Base-by-base conservation (phyloP, 192 early-diverging fungal genomes). In the Chytriomyces confervae region DNA sequence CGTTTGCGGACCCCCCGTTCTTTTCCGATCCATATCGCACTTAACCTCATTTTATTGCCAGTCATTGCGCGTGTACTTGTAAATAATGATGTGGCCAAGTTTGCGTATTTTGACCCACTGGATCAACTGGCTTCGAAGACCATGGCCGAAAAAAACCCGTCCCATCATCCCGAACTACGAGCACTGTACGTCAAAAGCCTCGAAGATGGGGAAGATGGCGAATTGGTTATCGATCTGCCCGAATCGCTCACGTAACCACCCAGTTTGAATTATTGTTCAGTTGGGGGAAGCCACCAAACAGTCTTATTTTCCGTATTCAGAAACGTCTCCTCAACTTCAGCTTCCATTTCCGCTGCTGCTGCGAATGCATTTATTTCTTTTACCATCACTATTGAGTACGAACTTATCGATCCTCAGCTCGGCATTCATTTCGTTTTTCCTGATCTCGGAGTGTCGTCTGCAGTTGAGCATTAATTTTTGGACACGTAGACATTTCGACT, bases 171-270 rank as follows among this genome's bases (percentile, higher is more conserved):
- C 18, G 80, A 84, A 47, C 79, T 79, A 48, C 68, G 81, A 10
- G 53, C 79, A 6, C 74, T 66, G n/a, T 79, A 77, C 68, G 60
- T 63, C 1, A 70, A 73, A 65, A 65, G 70, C n/a, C 36, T 81
- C 53, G 72, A 81, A 43, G 71, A 66, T 51, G 77, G 70, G n/a
- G 82, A 85, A 68, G 84, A 84, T 27, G 84, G 84, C 18, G 84
- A 85, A 47, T 57, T 85, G 18, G 29, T 77, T 27, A 73, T 85
- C n/a, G 48, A 76, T 45, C 24, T 83, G 5, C 84, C 84, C 13
- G 50, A 62, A 44, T 71, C 49, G 6, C 7, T 69, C 24, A 20
- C 9, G 66, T 50, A 7, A 16, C 46, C 18, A 9, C 8, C 27
- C 43, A 57, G 24, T 23, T 45, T 11, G 20, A 68, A 6, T 24